phyloP scores from a whole-genome alignment of 345 rosid species.

The Cardamine resedifolia region DNA sequence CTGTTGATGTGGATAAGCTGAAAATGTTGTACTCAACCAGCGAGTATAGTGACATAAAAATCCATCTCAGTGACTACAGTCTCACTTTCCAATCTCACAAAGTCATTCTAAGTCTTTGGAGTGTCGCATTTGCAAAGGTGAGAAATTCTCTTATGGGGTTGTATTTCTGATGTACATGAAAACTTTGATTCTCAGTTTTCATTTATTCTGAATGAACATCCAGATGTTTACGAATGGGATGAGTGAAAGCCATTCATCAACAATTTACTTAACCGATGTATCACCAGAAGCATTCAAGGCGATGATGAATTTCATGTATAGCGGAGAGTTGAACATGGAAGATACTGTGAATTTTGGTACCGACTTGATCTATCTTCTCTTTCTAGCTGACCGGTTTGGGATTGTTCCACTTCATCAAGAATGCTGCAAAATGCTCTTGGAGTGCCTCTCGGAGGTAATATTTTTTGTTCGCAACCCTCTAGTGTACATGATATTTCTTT shows the following conservation, averaged over 20 bases:
- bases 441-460: constrained; percentile 88
- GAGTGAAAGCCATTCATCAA: constrained; percentile 77
- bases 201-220: constrained; percentile 12
- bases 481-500: constrained; percentile 12
- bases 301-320: constrained; percentile 86
- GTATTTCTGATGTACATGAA: not conserved
- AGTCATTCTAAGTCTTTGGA: constrained; percentile 82
- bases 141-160: constrained; percentile 23
- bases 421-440: constrained; percentile 90
- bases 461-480: constrained; percentile 14
- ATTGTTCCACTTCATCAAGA: constrained; percentile 86
- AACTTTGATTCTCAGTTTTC: constrained; percentile 2
- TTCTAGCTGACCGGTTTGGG: constrained; percentile 88
- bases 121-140: constrained; percentile 92
- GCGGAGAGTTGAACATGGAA: constrained; percentile 68
- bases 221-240: constrained; percentile 99
- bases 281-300: constrained; percentile 70
- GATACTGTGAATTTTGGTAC: constrained; percentile 60
- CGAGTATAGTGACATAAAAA: constrained; percentile 59
- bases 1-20: constrained; percentile 63
- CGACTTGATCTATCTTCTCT: constrained; percentile 76
- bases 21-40: constrained; percentile 47
- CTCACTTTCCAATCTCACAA: constrained; percentile 66
- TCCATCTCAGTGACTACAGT: constrained; percentile 65
- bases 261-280: constrained; percentile 67